A percentile compares a stretch with the other conserved stretches of the same genome.
phyloP scores from a whole-genome alignment of 208 protist genomes.

The Naegleria lovaniensis region DNA sequence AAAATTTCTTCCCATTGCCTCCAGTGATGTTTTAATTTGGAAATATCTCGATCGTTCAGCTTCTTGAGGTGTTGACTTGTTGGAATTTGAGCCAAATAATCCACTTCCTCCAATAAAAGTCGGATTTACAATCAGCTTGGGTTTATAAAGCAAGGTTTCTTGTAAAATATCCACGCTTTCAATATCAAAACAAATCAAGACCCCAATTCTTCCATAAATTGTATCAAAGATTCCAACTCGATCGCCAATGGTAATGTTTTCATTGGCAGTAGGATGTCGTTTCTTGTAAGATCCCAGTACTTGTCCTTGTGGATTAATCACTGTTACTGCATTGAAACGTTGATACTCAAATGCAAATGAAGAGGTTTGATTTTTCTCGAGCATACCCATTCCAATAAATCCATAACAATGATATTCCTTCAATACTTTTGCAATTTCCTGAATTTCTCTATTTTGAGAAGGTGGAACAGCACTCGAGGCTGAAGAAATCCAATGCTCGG shows the following conservation, averaged over 20 bases:
- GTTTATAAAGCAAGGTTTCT: neutral
- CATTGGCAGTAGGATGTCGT: neutral
- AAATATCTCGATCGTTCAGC: neutral
- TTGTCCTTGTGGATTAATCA: neutral
- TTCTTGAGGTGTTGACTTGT: neutral
- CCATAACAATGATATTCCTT: neutral
- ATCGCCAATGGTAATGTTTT: neutral
- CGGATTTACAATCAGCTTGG: neutral
- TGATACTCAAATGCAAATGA: neutral
- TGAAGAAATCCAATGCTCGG: neutral
- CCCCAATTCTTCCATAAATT: neutral
- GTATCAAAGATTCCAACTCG: neutral
- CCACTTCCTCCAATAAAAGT: neutral
- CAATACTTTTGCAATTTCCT: neutral
- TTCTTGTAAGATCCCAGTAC: neutral
- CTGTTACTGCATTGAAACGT: neutral
- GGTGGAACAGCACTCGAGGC: neutral
- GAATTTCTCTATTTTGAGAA: neutral
- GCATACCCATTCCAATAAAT: neutral
- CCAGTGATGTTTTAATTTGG: neutral
- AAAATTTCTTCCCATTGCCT: neutral
- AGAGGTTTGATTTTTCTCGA: neutral
- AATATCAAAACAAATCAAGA: constrained; percentile 15
- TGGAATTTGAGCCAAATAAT: neutral
- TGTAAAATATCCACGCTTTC: neutral